A percentile compares a stretch with the other conserved stretches of the same genome.
phyloP scores from a whole-genome alignment of 2,329 filamentous ascomycete genomes.

The Onygenales sp. region DNA sequence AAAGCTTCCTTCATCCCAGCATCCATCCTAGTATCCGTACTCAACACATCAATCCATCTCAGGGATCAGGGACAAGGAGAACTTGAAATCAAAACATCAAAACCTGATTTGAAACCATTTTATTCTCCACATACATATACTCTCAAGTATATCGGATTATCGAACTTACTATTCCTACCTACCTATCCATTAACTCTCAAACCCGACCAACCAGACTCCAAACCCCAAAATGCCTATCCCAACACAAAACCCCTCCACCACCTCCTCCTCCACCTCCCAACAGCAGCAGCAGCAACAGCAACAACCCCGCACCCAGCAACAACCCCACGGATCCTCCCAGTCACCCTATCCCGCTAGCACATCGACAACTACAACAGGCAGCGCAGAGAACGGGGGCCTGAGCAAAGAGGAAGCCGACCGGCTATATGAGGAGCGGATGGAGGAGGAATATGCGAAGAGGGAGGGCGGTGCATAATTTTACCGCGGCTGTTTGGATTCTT shows the following conservation, averaged over 20 bases:
- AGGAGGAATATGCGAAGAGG: slow-evolving; percentile 38
- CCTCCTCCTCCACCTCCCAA: slow-evolving; percentile 3
- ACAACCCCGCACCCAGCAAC: not conserved
- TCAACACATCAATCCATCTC: no score
- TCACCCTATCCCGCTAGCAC: not conserved
- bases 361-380: slow-evolving; percentile 3
- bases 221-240: slow-evolving; percentile 5
- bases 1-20: no score
- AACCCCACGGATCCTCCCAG: not conserved
- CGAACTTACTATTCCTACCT: not conserved
- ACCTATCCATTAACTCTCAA: not conserved
- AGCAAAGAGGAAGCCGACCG: slow-evolving; percentile 35
- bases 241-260: slow-evolving; percentile 2
- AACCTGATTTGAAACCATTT: no score
- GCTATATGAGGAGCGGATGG: slow-evolving; percentile 37
- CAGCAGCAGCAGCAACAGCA: not conserved
- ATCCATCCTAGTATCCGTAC: no score
- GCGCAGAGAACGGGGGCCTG: slow-evolving; percentile 13
- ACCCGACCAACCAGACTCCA: not conserved
- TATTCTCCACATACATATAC: not conserved
- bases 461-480: slow-evolving; percentile 29
- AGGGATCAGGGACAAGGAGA: no score
- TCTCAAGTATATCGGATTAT: not conserved
- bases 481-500: no score
- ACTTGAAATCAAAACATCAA: no score